Percentiles rank a stretch among this genome's conserved stretches.
Evolutionary conservation across 1,284 basidiomycete species (phyloP).

Genomic region (Moniliella sp.): DNA sequence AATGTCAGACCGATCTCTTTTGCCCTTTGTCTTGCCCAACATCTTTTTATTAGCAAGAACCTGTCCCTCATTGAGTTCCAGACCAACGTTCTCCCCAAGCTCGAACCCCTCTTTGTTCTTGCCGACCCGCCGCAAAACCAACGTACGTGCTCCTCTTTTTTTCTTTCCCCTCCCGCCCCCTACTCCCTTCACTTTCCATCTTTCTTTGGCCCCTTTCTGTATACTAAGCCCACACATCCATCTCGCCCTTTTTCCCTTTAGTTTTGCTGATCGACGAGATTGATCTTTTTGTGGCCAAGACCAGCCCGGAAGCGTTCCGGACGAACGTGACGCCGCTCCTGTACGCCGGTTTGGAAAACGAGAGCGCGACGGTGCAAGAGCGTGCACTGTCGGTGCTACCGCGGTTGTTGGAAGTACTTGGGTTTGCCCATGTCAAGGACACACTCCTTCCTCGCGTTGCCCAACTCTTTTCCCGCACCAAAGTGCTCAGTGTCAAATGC

Average conservation of each 20-base stretch:
- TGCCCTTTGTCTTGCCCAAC: slow-evolving; percentile 92
- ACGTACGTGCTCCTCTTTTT: slow-evolving; percentile 3
- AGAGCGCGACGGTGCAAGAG: slow-evolving; percentile 57
- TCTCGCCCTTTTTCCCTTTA: too few relatives aligned
- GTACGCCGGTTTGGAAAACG: slow-evolving; percentile 80
- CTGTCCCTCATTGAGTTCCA: slow-evolving; percentile 54
- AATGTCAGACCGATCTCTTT: slow-evolving; percentile 27
- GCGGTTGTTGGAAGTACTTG: slow-evolving; percentile 68
- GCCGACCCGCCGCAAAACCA: slow-evolving; percentile 83
- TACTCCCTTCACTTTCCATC: slow-evolving; percentile 43
- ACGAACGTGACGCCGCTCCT: slow-evolving; percentile 82
- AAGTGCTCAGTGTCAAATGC: slow-evolving; percentile 50
- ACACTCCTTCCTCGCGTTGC: slow-evolving; percentile 23
- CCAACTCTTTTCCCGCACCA: slow-evolving; percentile 25
- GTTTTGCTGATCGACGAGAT: slow-evolving; percentile 52
- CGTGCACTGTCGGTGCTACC: slow-evolving; percentile 65
- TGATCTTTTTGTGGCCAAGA: slow-evolving; percentile 66
- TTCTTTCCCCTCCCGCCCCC: background rate
- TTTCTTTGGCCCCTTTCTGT: too few relatives aligned
- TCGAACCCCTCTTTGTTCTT: slow-evolving; percentile 70
- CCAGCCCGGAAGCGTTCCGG: slow-evolving; percentile 60
- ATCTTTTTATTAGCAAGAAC: slow-evolving; percentile 70
- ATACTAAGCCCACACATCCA: too few relatives aligned
- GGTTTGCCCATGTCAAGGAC: slow-evolving; percentile 37
- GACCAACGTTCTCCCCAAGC: slow-evolving; percentile 54